phyloP scores from a whole-genome alignment of 2,329 filamentous ascomycete genomes.

The Aureobasidium lini region DNA sequence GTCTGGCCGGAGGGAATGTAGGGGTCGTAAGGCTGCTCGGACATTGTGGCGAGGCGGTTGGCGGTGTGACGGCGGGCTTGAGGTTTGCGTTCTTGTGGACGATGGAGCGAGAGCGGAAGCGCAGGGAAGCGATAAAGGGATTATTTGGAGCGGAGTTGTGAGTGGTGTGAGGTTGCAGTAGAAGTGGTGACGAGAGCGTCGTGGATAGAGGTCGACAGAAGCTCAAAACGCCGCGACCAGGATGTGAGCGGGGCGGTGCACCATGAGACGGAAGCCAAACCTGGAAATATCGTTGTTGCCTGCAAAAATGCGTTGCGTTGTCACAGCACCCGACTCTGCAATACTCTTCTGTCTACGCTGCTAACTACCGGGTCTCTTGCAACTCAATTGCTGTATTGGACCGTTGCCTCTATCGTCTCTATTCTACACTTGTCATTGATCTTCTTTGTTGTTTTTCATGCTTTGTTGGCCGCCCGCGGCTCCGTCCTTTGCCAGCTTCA shows the following conservation, averaged over 20 bases:
- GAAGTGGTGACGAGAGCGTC: background rate
- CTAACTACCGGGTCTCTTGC: background rate
- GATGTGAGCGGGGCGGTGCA: conserved; percentile 6
- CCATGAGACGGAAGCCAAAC: background rate
- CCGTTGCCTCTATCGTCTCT: background rate
- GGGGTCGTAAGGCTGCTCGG: conserved; percentile 70
- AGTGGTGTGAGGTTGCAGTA: background rate
- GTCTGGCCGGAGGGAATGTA: conserved; percentile 62
- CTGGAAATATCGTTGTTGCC: background rate
- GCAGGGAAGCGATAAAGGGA: background rate
- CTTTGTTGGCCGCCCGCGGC: background rate
- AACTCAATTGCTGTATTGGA: no score
- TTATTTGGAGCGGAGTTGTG: background rate
- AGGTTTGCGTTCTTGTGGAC: background rate
- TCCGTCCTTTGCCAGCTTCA: no score
- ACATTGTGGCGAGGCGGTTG: conserved; percentile 37
- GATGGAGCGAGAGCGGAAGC: conserved; percentile 4
- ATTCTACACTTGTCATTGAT: background rate
- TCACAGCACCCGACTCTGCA: background rate
- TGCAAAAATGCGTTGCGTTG: background rate
- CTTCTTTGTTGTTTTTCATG: background rate
- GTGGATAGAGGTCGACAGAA: conserved; percentile 3
- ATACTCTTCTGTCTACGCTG: background rate
- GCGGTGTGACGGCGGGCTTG: background rate
- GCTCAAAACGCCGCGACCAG: conserved; percentile 1